Percentiles rank a stretch among this genome's conserved stretches.
phyloP scores from a whole-genome alignment of 768 basidiomycete species.

The Suillus subaureus region DNA sequence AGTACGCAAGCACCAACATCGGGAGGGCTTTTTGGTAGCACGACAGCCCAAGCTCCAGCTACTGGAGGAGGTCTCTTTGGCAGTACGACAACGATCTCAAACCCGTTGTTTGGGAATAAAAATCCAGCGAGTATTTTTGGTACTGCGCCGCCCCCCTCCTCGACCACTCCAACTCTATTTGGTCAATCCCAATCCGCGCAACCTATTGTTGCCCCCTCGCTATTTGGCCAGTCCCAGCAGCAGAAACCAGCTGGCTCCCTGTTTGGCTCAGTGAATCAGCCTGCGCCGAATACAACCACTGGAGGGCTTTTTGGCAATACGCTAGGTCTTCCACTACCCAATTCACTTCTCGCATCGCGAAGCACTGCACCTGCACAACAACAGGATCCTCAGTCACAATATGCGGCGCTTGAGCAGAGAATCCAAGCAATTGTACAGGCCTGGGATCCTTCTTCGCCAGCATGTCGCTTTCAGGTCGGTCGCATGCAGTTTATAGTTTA shows the following conservation, averaged over 20 bases:
- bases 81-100: constrained; percentile 21
- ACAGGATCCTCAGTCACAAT: constrained; percentile 64
- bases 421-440: constrained; percentile 67
- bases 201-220: constrained; percentile 14
- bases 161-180: constrained; percentile 33
- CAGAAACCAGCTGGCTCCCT: constrained; percentile 28
- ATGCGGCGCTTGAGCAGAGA: constrained; percentile 51
- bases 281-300: constrained; percentile 19
- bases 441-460: constrained; percentile 69
- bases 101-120: constrained; percentile 40
- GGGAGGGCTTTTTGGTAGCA: constrained; percentile 31
- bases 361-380: constrained; percentile 43
- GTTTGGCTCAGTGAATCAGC: constrained; percentile 33
- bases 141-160: constrained; percentile 16
- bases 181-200: constrained; percentile 25
- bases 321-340: constrained; percentile 36
- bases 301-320: constrained; percentile 40
- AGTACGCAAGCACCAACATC: constrained; percentile 19
- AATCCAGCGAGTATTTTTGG: constrained; percentile 31
- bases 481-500: constrained; percentile 1
- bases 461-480: constrained; percentile 81
- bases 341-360: constrained; percentile 41
- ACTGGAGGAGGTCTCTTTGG: constrained; percentile 32
- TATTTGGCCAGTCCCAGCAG: constrained; percentile 26
- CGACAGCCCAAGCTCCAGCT: constrained; percentile 20